Conservation (phyloP, 495 filamentous ascomycete species). For the Sporormia fimetaria region DNA sequence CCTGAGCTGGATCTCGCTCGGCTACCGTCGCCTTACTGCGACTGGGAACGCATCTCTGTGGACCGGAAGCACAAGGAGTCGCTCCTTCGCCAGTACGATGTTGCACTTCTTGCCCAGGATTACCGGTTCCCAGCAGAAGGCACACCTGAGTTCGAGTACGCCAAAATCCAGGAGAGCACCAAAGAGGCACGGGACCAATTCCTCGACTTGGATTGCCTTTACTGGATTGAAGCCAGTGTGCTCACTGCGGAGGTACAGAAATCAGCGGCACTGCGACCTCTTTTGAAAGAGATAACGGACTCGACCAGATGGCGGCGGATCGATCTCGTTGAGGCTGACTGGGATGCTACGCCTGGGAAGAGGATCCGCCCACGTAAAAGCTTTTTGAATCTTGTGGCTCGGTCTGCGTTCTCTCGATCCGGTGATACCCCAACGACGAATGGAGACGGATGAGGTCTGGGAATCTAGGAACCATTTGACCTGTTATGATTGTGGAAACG, state of each 20-base stretch:
- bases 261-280: slow-evolving; percentile 7
- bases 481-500: no score
- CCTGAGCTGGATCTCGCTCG: slow-evolving; percentile 24
- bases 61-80: slow-evolving; percentile 13
- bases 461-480: no score
- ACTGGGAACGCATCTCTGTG: slow-evolving; percentile 17
- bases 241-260: slow-evolving; percentile 14
- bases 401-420: no score
- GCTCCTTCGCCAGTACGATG: slow-evolving; percentile 22
- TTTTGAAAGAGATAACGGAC: slow-evolving; percentile 14
- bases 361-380: slow-evolving; percentile 16
- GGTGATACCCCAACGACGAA: no score
- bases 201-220: slow-evolving; percentile 22
- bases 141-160: slow-evolving; percentile 16
- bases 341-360: slow-evolving; percentile 3
- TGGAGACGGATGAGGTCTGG: no score
- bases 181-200: slow-evolving; percentile 22
- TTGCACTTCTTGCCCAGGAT: slow-evolving; percentile 23
- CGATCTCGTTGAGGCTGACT: slow-evolving; percentile 4
- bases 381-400: slow-evolving; percentile 21
- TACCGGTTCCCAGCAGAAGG: slow-evolving; percentile 23
- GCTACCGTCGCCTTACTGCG: slow-evolving; percentile 12
- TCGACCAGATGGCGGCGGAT: slow-evolving; percentile 8
- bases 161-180: slow-evolving; percentile 15
- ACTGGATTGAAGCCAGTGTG: slow-evolving; percentile 18